phyloP scores from a whole-genome alignment of 768 basidiomycete species.

The Piloderma croceum region DNA sequence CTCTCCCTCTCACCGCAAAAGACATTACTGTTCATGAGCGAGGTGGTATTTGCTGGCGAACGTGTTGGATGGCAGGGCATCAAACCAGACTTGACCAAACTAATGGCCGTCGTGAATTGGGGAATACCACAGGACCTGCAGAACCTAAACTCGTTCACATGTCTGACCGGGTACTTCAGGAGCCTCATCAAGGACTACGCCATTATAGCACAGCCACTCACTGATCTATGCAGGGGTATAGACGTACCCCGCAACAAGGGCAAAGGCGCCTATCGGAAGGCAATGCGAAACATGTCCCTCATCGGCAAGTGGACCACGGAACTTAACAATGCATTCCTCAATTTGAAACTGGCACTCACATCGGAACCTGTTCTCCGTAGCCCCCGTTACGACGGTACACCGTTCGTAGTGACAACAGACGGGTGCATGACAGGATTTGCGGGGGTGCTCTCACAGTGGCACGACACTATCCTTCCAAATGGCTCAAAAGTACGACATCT shows the following conservation, averaged over 20 bases:
- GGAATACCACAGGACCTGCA: constrained; percentile 20
- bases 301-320: constrained; percentile 11
- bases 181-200: constrained; percentile 33
- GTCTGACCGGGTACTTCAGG: constrained; percentile 31
- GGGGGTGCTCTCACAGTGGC: constrained; percentile 24
- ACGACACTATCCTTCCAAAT: constrained; percentile 10
- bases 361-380: constrained; percentile 27
- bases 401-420: constrained; percentile 33
- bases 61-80: constrained; percentile 8
- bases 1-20: constrained; percentile 29
- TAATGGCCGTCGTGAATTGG: constrained; percentile 34
- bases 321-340: constrained; percentile 22
- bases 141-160: constrained; percentile 29
- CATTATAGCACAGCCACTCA: constrained; percentile 23
- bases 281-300: constrained; percentile 1
- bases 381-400: constrained; percentile 28
- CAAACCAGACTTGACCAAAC: constrained; percentile 28
- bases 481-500: constrained; percentile 12
- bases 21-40: constrained; percentile 29
- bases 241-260: too few species aligned
- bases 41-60: constrained; percentile 32
- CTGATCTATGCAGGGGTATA: too few species aligned
- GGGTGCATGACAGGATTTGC: constrained; percentile 29
- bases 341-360: constrained; percentile 26
- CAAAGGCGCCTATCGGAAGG: background rate